These are phyloP conservation scores for Actinidia arguta DNA, from an alignment of 179 eudicot genomes.

Conservation along the genomic window DNA sequence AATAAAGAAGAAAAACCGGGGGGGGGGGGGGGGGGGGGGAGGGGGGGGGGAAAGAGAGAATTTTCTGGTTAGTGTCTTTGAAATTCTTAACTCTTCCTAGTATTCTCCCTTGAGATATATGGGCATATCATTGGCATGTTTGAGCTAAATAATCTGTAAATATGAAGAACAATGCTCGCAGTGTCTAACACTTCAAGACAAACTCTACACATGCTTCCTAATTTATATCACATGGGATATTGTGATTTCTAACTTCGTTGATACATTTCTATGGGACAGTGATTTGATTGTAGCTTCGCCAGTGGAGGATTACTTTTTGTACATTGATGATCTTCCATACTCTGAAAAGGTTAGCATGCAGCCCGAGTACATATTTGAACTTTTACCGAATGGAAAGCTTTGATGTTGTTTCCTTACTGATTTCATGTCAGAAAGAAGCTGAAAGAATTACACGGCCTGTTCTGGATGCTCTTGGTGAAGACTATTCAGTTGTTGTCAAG, in stretches of 20 bases:
- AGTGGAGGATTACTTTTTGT: constrained; percentile 91
- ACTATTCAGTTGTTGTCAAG: constrained; percentile 87
- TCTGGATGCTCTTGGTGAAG: constrained; percentile 94
- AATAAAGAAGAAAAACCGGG: background rate
- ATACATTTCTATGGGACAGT: constrained; percentile 43
- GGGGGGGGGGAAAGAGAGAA: background rate
- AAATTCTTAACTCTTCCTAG: constrained; percentile 68
- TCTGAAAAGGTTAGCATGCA: constrained; percentile 65
- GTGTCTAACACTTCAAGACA: constrained; percentile 16
- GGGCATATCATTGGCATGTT: constrained; percentile 98
- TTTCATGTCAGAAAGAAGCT: constrained; percentile 66
- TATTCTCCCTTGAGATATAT: constrained; percentile 91
- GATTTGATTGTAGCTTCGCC: constrained; percentile 98
- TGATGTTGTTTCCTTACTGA: constrained; percentile 3
- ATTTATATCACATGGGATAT: background rate
- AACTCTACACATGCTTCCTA: constrained; percentile 3
- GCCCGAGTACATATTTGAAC: background rate
- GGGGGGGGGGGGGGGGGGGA: no score
- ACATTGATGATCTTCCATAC: constrained; percentile 76
- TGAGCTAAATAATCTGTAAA: constrained; percentile 99
- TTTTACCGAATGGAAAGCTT: background rate
- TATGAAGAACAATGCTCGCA: constrained; percentile 7
- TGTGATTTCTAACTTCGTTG: background rate
- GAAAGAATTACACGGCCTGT: constrained; percentile 68
- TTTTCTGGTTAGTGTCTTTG: constrained; percentile 11